Evolutionary conservation across 768 basidiomycete genomes (phyloP).

Genomic region (Boletus barrowsii): DNA sequence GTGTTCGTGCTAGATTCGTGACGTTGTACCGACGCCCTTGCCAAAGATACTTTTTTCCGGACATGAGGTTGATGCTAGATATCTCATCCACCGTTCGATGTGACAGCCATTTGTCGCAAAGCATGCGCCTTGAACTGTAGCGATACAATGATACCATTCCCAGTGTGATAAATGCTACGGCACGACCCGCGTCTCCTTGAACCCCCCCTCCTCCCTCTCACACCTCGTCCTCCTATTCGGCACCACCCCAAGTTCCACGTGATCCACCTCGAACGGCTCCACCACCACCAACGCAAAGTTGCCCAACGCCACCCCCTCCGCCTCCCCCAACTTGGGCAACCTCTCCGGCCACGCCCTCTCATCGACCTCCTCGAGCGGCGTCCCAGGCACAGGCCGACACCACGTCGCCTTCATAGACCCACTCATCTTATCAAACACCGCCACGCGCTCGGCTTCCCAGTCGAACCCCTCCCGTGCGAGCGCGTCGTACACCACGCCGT

Average conservation of each 20-base stretch:
- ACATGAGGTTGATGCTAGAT: too few species aligned
- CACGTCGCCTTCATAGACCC: conserved; percentile 67
- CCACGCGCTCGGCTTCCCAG: conserved; percentile 66
- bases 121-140: too few species aligned
- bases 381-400: conserved; percentile 67
- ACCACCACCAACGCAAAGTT: conserved; percentile 74
- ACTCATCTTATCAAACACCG: conserved; percentile 57
- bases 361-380: conserved; percentile 43
- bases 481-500: conserved; percentile 29
- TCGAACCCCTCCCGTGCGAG: conserved; percentile 36
- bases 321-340: conserved; percentile 48
- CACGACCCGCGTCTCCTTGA: conserved; percentile 62
- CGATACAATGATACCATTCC: too few species aligned
- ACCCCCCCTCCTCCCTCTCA: conserved; percentile 40
- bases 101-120: too few species aligned
- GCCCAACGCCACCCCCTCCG: conserved; percentile 48
- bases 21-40: too few species aligned
- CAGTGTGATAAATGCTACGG: too few species aligned
- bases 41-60: too few species aligned
- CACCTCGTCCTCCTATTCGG: conserved; percentile 62
- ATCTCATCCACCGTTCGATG: too few species aligned
- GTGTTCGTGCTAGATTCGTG: too few species aligned
- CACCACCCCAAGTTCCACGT: conserved; percentile 52
- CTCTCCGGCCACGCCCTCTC: conserved; percentile 58
- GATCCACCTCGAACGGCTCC: conserved; percentile 49